A percentile compares a stretch with the other conserved stretches of the same genome.
These are phyloP conservation scores for Microcyclosporella mali DNA, from an alignment of 2,329 filamentous ascomycete genomes.

Conservation along the genomic window DNA sequence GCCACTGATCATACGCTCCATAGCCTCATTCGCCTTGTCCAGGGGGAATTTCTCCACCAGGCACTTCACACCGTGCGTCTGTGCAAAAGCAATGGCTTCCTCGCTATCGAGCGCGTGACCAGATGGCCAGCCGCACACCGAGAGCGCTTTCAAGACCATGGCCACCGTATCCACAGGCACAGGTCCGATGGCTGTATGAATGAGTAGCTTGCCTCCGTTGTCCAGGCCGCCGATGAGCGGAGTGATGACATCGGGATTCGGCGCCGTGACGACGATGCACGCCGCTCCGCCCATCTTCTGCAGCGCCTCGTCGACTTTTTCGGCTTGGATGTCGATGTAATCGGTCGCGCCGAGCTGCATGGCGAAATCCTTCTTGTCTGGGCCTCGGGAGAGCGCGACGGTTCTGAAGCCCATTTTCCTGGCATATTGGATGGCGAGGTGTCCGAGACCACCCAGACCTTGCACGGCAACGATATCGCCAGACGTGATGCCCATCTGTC, in stretches of 20 bases:
- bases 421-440: conserved; percentile 50
- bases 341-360: conserved; percentile 51
- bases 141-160: conserved; percentile 44
- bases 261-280: conserved; percentile 58
- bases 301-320: conserved; percentile 46
- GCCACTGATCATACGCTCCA: conserved; percentile 45
- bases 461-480: conserved; percentile 47
- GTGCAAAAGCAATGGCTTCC: conserved; percentile 48
- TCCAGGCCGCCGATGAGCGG: conserved; percentile 51
- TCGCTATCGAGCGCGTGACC: conserved; percentile 49
- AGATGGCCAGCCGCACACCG: conserved; percentile 48
- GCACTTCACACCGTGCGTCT: conserved; percentile 45
- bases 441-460: conserved; percentile 45
- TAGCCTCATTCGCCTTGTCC: conserved; percentile 45
- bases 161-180: conserved; percentile 38
- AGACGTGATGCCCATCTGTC: conserved; percentile 40
- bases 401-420: conserved; percentile 48
- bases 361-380: conserved; percentile 49
- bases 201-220: conserved; percentile 52
- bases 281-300: conserved; percentile 56
- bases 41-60: conserved; percentile 50
- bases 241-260: conserved; percentile 51
- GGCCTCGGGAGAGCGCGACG: conserved; percentile 46
- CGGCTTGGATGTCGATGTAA: conserved; percentile 50
- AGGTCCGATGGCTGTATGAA: conserved; percentile 49